Evolutionary conservation across 2,329 filamentous ascomycete species (phyloP), one percentile per base, ranked within the genome.

Genomic region (Arthrobotrys entomopaga): DNA sequence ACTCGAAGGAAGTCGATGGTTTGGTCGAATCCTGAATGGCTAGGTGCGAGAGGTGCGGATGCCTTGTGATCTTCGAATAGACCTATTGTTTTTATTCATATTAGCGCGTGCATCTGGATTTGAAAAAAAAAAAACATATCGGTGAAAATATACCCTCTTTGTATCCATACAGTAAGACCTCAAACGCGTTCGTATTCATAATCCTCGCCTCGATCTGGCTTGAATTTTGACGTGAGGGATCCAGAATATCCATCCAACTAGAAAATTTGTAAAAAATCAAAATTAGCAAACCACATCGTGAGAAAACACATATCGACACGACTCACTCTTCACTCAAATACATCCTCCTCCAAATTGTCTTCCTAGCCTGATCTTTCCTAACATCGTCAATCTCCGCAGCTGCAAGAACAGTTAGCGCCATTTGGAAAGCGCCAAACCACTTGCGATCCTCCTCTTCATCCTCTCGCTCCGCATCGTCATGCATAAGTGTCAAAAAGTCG

Each of bases 331-430:
- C 93, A 57, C 89, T 88, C 77, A 94, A 86, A 79, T 91, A 91
- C 75, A 92, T 90, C 63, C 95, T 88, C 79, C 95, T 90, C 95
- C 95, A 99, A 76, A 98, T 91, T n/a, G 88, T 81, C 73, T 83
- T 84, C 58, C 87, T 82, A 40, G 86, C 80, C 34, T 84, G 82
- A 24, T 89, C 85, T 76, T 86, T 85, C 52, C 86, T 84, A n/a
- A 87, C 85, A 16, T 84, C 88, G 77, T 83, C 84, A 78, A 81
- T 84, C 78, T 84, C 85, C 77, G 83, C 87, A 79, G 83, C 85
- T 81, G 83, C 85, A 79, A 83, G 87, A 63, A 86, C 86, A 79
- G 86, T 83, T 16, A 96, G 84, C 20, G 93, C 93, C 73, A 90
- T 83, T 80, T 87, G 91, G 80, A 96, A 97, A 76, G 92, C 90